Conservation (phyloP, 2,329 filamentous ascomycete genomes). For the Ascochyta fabae region DNA sequence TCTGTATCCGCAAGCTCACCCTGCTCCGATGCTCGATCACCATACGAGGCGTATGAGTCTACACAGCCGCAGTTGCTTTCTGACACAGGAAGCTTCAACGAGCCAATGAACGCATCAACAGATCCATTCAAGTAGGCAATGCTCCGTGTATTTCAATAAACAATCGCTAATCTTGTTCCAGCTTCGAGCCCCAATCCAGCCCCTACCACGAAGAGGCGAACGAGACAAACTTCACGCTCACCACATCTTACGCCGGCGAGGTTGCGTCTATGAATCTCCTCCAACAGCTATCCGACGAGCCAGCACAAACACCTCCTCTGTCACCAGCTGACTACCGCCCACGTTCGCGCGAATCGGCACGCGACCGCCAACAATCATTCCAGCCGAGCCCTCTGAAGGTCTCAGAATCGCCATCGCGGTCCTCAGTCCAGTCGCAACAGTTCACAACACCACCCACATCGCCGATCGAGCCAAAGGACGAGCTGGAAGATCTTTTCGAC, state of each 20-base stretch:
- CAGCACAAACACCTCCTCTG: constrained; percentile 47
- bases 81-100: constrained; percentile 36
- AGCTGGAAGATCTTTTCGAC: constrained; percentile 45
- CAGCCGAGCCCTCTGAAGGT: constrained; percentile 37
- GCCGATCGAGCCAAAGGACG: constrained; percentile 41
- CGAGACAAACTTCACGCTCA: constrained; percentile 32
- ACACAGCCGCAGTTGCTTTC: constrained; percentile 31
- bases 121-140: constrained; percentile 43
- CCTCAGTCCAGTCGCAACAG: constrained; percentile 45
- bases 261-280: constrained; percentile 43
- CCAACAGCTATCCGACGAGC: constrained; percentile 43
- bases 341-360: constrained; percentile 33
- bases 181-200: constrained; percentile 42
- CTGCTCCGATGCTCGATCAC: constrained; percentile 38
- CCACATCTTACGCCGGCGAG: constrained; percentile 38
- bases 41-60: constrained; percentile 34
- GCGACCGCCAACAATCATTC: constrained; percentile 21
- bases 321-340: constrained; percentile 43
- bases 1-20: constrained; percentile 45
- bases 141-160: not conserved
- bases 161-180: constrained; percentile 27
- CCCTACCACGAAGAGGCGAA: constrained; percentile 34
- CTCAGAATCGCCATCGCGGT: constrained; percentile 42
- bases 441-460: constrained; percentile 49
- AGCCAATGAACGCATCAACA: constrained; percentile 35